Percentiles rank a stretch among this genome's conserved stretches.
Conservation (phyloP, 108 stramenopile genomes). For the Nitzschia sp. region DNA sequence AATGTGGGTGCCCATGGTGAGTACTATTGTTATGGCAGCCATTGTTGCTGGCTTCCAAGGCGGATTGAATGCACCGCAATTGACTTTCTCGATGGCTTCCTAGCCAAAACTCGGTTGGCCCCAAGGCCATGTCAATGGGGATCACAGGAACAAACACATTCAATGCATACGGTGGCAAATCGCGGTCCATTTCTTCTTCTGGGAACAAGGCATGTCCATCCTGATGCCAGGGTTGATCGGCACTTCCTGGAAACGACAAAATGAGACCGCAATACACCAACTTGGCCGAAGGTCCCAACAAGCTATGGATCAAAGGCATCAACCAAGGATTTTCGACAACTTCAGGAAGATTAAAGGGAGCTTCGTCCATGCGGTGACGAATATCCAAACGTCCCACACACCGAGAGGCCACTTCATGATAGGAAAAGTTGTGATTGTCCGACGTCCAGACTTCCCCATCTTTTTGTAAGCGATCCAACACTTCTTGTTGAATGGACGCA, state of each 20-base stretch:
- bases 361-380: constrained; percentile 33
- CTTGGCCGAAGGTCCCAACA: constrained; percentile 37
- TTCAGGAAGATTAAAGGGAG: constrained; percentile 10
- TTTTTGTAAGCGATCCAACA: not conserved
- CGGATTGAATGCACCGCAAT: constrained; percentile 1
- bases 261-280: constrained; percentile 56
- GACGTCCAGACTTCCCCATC: constrained; percentile 4
- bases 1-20: not conserved
- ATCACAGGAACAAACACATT: constrained; percentile 55
- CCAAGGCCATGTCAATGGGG: constrained; percentile 31
- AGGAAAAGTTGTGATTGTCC: constrained; percentile 32
- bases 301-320: constrained; percentile 27
- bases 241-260: constrained; percentile 40
- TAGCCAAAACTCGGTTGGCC: constrained; percentile 54
- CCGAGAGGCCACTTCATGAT: constrained; percentile 49
- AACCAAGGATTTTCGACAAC: constrained; percentile 29
- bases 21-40: not conserved
- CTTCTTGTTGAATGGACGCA: not conserved
- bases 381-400: constrained; percentile 54
- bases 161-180: constrained; percentile 50
- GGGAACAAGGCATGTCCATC: constrained; percentile 53
- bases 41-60: not conserved
- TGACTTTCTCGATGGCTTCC: constrained; percentile 28
- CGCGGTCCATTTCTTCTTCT: constrained; percentile 14
- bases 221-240: constrained; percentile 60